Evolutionary conservation across 768 basidiomycete genomes (phyloP).

Genomic region (Pulveroboletus sp.): DNA sequence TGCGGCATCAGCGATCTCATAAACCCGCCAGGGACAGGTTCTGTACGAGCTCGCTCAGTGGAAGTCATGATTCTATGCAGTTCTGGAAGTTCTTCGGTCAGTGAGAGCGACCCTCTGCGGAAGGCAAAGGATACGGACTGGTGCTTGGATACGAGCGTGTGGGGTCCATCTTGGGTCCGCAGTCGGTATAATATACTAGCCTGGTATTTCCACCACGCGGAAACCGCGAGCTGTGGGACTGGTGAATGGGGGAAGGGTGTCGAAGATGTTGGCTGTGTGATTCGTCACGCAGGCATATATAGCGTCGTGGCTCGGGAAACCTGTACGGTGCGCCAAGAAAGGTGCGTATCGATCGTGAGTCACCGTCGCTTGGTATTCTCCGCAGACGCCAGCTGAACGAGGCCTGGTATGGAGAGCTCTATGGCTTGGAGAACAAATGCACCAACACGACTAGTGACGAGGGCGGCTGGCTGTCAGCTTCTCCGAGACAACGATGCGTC

Average conservation of each 20-base stretch:
- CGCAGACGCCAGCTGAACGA: too few species aligned
- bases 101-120: neutral
- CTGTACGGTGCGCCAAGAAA: conserved; percentile 15
- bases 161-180: conserved; percentile 8
- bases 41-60: conserved; percentile 14
- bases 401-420: too few species aligned
- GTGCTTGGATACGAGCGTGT: conserved; percentile 3
- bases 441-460: too few species aligned
- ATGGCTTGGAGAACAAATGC: too few species aligned
- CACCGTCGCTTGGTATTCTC: neutral
- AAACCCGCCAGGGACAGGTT: conserved; percentile 16
- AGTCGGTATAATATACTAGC: neutral
- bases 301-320: neutral
- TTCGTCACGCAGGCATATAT: neutral
- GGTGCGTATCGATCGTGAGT: neutral
- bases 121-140: conserved; percentile 1
- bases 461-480: too few species aligned
- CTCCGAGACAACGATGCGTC: too few species aligned
- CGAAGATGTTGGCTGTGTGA: neutral
- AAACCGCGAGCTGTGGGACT: conserved; percentile 1
- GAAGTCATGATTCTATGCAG: conserved; percentile 12
- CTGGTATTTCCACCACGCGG: neutral
- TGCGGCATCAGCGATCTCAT: conserved; percentile 18
- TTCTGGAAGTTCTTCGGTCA: conserved; percentile 5
- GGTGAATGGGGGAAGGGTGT: neutral